Percentiles rank a stretch among this genome's conserved stretches.
phyloP scores from a whole-genome alignment of 371 early-diverging fungal species.

The Basidiobolus heterosporus region DNA sequence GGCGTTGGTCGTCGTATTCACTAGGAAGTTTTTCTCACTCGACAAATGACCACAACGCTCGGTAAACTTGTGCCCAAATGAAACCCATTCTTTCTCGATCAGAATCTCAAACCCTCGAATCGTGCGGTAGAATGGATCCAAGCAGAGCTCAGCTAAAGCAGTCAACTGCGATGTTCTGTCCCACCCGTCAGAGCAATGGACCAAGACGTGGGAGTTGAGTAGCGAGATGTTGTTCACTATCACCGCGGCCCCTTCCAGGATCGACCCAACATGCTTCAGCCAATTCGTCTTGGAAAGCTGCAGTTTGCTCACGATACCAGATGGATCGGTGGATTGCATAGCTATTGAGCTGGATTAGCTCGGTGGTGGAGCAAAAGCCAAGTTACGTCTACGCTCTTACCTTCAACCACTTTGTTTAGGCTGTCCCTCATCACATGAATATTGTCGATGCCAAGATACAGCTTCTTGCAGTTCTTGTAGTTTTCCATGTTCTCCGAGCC shows the following conservation, averaged over 20 bases:
- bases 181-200: constrained; percentile 99
- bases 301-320: constrained; percentile 26
- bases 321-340: constrained; percentile 30
- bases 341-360: constrained; percentile 10
- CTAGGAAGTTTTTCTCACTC: constrained; percentile 50
- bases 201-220: constrained; percentile 67
- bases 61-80: constrained; percentile 89
- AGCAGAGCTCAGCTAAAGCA: constrained; percentile 69
- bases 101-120: constrained; percentile 74
- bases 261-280: constrained; percentile 66
- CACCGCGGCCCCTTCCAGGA: constrained; percentile 60
- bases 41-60: constrained; percentile 82
- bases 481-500: constrained; percentile 88
- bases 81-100: constrained; percentile 90
- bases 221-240: constrained; percentile 73
- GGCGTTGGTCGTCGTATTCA: constrained; percentile 24
- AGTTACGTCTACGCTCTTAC: constrained; percentile 15
- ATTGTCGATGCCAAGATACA: constrained; percentile 85
- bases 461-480: constrained; percentile 70
- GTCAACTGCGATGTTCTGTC: constrained; percentile 92
- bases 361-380: background rate
- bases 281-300: constrained; percentile 57
- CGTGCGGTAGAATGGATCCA: constrained; percentile 91
- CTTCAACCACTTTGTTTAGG: constrained; percentile 64
- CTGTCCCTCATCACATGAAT: constrained; percentile 93